These are phyloP conservation scores for Cladosporium phlei DNA, from an alignment of 2,329 filamentous ascomycete species.

Conservation along the genomic window DNA sequence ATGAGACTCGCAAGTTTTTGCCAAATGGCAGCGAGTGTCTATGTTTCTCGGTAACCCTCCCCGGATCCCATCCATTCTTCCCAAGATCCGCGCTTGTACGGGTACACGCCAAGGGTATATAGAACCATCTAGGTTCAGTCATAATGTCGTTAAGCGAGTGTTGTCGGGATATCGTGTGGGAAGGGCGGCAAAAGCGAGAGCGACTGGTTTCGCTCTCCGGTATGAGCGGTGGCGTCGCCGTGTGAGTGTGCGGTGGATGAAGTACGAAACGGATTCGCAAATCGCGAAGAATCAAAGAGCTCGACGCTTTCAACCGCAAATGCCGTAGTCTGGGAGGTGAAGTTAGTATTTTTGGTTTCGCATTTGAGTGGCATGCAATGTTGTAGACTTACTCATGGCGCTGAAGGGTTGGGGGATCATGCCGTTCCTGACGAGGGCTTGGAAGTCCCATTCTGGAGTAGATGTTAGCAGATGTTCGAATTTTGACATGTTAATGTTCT, in stretches of 20 bases:
- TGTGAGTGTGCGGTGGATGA: no score
- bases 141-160: conserved; percentile 7
- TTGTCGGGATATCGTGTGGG: no score
- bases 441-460: conserved; percentile 43
- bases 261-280: no score
- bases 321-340: conserved; percentile 11
- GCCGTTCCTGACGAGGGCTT: conserved; percentile 38
- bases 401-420: conserved; percentile 27
- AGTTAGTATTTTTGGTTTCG: conserved; percentile 3
- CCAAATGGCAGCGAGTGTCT: conserved; percentile 1
- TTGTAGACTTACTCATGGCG: conserved; percentile 20
- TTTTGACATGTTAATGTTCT: background rate
- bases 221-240: no score
- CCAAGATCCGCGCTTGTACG: conserved; percentile 1
- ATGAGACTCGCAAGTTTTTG: background rate
- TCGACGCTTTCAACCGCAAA: conserved; percentile 16
- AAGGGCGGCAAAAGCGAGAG: no score
- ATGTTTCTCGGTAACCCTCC: background rate
- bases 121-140: background rate
- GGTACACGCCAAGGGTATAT: conserved; percentile 3
- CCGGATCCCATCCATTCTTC: background rate
- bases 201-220: no score
- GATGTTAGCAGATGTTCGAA: background rate
- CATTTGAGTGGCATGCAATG: background rate
- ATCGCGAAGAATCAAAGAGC: no score